phyloP scores from a whole-genome alignment of 768 basidiomycete genomes.

The Pleurotus giganteus region DNA sequence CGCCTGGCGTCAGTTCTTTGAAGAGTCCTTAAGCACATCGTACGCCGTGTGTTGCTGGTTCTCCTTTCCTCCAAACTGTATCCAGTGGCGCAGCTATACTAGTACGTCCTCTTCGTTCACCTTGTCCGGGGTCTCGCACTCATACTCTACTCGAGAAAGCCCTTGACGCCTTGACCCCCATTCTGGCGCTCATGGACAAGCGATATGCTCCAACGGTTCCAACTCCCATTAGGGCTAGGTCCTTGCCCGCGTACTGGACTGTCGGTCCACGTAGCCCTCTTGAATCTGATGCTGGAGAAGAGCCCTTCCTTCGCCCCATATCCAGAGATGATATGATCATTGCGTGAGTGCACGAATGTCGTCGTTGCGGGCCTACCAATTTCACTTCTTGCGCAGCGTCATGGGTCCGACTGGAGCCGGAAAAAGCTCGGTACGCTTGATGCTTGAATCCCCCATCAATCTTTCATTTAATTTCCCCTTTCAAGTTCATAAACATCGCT shows the following conservation, averaged over 20 bases:
- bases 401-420: slow-evolving; percentile 25
- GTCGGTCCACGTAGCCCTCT: neutral
- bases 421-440: slow-evolving; percentile 20
- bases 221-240: neutral
- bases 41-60: too few species aligned
- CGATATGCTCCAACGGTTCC: neutral
- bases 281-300: neutral
- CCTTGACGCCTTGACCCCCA: too few species aligned
- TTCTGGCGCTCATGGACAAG: neutral
- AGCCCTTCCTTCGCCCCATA: neutral
- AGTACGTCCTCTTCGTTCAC: too few species aligned
- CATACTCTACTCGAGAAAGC: too few species aligned
- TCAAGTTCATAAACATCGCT: slow-evolving; percentile 24
- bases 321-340: slow-evolving; percentile 13
- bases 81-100: too few species aligned
- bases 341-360: slow-evolving; percentile 3
- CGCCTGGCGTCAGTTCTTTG: too few species aligned
- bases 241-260: neutral
- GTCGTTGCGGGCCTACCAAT: neutral
- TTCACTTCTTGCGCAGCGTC: slow-evolving; percentile 13
- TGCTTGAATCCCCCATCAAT: neutral
- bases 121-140: neutral
- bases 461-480: neutral
- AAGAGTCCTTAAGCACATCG: too few species aligned
- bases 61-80: too few species aligned